These are phyloP conservation scores for Ensete ventricosum DNA, from an alignment of 176 grass and related monocot genomes.

Conservation along the genomic window DNA sequence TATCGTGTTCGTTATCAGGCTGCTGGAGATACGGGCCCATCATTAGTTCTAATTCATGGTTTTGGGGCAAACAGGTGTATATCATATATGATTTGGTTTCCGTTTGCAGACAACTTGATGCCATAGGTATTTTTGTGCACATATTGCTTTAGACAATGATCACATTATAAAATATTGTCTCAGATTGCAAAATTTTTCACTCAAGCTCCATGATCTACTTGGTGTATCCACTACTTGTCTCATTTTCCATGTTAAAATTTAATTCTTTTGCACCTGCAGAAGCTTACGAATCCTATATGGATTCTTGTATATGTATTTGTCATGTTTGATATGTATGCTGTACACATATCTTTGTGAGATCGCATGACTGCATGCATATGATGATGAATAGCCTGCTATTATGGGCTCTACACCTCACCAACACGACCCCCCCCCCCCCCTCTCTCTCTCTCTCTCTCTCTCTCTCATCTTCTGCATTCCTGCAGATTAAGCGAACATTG, in stretches of 20 bases:
- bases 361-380: no score
- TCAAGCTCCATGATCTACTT: no score
- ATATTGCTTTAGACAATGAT: neutral
- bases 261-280: neutral
- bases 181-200: no score
- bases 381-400: no score
- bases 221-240: neutral
- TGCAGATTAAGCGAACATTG: no score
- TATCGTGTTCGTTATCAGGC: constrained; percentile 75
- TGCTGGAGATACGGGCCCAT: constrained; percentile 54
- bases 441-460: no score
- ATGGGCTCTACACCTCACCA: no score
- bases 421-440: no score
- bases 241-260: neutral
- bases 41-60: constrained; percentile 80
- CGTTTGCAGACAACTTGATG: constrained; percentile 10
- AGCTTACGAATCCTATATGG: neutral
- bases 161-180: neutral
- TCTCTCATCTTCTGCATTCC: no score
- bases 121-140: constrained; percentile 5
- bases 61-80: constrained; percentile 83
- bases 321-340: no score
- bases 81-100: constrained; percentile 10
- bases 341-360: no score
- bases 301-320: no score